Percentiles rank a stretch among this genome's conserved stretches.
Conservation (phyloP, 495 filamentous ascomycete species). For the Aspergillus affinis region DNA sequence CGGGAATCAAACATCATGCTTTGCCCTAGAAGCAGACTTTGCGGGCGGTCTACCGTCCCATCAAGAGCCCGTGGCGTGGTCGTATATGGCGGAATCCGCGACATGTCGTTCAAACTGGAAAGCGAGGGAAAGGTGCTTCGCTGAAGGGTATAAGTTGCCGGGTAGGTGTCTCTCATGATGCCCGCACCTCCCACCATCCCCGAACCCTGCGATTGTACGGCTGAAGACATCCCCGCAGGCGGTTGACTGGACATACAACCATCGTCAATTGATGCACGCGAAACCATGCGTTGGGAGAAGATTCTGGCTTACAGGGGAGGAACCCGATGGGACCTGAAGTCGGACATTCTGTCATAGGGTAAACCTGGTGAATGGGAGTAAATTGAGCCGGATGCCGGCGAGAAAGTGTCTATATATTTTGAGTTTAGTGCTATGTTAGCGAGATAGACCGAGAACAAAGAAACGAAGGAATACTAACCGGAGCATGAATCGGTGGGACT, state of each 20-base stretch:
- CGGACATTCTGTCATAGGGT: constrained; percentile 43
- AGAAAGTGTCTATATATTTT: constrained; percentile 36
- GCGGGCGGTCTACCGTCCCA: constrained; percentile 34
- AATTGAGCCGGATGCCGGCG: constrained; percentile 36
- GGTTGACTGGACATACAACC: constrained; percentile 33
- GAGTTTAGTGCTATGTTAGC: constrained; percentile 18
- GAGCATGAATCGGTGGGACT: constrained; percentile 49
- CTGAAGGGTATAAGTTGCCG: constrained; percentile 35
- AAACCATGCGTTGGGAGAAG: background rate
- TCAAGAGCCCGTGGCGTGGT: constrained; percentile 38
- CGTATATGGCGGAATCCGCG: constrained; percentile 33
- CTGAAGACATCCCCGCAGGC: constrained; percentile 34
- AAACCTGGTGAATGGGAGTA: constrained; percentile 40
- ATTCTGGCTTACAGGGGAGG: constrained; percentile 41
- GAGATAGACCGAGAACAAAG: constrained; percentile 6
- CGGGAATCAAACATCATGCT: constrained; percentile 34
- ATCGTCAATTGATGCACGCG: constrained; percentile 20
- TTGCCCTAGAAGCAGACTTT: constrained; percentile 32
- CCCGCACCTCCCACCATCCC: constrained; percentile 27
- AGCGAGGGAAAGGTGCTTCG: constrained; percentile 34
- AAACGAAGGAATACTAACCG: constrained; percentile 31
- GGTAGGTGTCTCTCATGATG: constrained; percentile 39
- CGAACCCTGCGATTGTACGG: constrained; percentile 32
- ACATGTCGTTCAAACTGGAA: constrained; percentile 36
- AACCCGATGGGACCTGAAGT: constrained; percentile 39